Evolutionary conservation across 2,329 filamentous ascomycete genomes (phyloP).

Genomic region (Blastomyces parvus): DNA sequence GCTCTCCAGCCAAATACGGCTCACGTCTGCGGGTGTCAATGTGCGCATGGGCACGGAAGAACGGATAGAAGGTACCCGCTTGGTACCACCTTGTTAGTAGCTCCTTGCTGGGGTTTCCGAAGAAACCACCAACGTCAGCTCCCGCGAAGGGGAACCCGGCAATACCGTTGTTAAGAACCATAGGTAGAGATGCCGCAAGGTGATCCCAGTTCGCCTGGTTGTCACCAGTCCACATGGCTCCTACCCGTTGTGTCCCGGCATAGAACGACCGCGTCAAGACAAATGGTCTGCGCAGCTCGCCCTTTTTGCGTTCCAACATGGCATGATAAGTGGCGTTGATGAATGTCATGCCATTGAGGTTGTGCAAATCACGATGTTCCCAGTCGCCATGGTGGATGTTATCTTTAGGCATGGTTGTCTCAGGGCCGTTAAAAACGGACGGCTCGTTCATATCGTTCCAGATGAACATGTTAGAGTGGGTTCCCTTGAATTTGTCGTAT

Average conservation of each 20-base stretch:
- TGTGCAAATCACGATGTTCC: conserved; percentile 96
- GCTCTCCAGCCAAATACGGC: conserved; percentile 77
- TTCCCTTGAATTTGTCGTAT: conserved; percentile 79
- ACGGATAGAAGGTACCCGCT: conserved; percentile 91
- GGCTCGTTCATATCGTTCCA: conserved; percentile 99
- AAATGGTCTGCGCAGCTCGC: conserved; percentile 77
- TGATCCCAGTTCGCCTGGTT: conserved; percentile 93
- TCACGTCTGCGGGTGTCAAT: conserved; percentile 92
- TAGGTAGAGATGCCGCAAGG: conserved; percentile 78
- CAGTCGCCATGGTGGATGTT: conserved; percentile 84
- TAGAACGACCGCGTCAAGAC: conserved; percentile 89
- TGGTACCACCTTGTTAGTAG: conserved; percentile 94
- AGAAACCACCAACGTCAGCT: conserved; percentile 95
- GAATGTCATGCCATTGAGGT: conserved; percentile 89
- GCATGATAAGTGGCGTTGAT: conserved; percentile 89
- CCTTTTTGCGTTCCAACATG: conserved; percentile 72
- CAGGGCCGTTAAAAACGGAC: conserved; percentile 95
- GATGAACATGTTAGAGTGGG: conserved; percentile 76
- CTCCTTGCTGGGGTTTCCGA: conserved; percentile 90
- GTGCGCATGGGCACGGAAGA: conserved; percentile 94
- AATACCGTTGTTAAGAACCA: conserved; percentile 88
- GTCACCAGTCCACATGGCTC: conserved; percentile 98
- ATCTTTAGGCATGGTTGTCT: conserved; percentile 98
- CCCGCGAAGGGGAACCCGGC: conserved; percentile 89
- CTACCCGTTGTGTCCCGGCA: conserved; percentile 76